Conservation (phyloP, 805 yeast species). For the Yarrowia bubula region DNA sequence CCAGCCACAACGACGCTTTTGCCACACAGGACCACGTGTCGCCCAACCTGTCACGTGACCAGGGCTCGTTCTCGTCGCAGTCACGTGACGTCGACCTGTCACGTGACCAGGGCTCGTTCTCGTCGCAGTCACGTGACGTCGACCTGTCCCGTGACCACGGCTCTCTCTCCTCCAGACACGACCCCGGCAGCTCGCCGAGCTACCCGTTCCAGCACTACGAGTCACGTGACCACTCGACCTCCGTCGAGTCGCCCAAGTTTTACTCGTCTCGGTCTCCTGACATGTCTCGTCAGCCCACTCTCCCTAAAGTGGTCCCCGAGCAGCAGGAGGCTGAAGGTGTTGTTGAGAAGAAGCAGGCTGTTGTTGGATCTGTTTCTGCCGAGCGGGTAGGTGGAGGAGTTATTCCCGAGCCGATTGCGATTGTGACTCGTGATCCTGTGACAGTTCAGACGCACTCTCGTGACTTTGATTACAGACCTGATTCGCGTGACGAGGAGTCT, state of each 20-base stretch:
- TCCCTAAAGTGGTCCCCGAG: constrained; percentile 7
- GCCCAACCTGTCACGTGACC: neutral
- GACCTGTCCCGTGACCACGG: neutral
- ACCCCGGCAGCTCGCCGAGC: neutral
- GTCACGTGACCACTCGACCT: neutral
- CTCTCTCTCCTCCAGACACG: neutral
- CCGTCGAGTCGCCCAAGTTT: neutral
- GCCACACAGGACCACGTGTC: no score
- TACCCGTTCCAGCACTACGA: constrained; percentile 22
- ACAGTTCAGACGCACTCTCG: no score
- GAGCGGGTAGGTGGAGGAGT: neutral
- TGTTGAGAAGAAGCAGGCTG: constrained; percentile 12
- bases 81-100: neutral
- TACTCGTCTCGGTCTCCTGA: constrained; percentile 13
- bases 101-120: neutral
- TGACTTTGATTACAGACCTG: no score
- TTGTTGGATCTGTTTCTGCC: neutral
- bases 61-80: neutral
- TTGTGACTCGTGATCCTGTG: no score
- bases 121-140: neutral
- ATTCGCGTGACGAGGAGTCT: neutral
- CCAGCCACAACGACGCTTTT: no score
- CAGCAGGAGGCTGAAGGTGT: neutral
- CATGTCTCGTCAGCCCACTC: neutral
- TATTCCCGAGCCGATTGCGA: neutral